Evolutionary conservation across 129 eudicot genomes (phyloP).

Genomic region (Chrysanthemum lavandulifolium): DNA sequence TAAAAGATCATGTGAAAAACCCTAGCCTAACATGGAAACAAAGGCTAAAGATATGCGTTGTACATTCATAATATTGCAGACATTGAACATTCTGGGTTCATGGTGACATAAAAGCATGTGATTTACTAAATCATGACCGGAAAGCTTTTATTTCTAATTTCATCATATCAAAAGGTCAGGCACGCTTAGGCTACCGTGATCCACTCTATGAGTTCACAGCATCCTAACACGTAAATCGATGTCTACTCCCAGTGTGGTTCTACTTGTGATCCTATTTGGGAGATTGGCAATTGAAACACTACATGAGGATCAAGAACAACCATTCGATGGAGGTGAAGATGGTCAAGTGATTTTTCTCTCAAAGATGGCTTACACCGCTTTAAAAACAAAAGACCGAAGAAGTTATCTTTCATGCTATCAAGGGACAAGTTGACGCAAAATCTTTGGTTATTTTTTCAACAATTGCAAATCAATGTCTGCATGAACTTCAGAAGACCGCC

Average conservation of each 20-base stretch:
- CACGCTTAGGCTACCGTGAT: constrained; percentile 29
- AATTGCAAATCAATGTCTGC: constrained; percentile 19
- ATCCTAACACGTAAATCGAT: constrained; percentile 27
- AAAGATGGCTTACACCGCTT: constrained; percentile 23
- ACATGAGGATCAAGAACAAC: background rate
- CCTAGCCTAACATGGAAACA: constrained; percentile 25
- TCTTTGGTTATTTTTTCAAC: constrained; percentile 16
- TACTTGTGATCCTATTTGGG: constrained; percentile 20
- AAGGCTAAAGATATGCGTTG: constrained; percentile 15
- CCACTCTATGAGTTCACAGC: constrained; percentile 15
- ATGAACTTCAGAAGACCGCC: constrained; percentile 23
- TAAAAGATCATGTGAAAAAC: constrained; percentile 21
- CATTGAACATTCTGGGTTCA: constrained; percentile 14
- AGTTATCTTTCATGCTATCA: constrained; percentile 20
- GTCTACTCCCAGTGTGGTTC: constrained; percentile 30
- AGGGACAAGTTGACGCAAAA: constrained; percentile 15
- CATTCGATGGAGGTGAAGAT: constrained; percentile 1
- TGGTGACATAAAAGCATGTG: constrained; percentile 19
- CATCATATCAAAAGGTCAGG: constrained; percentile 32
- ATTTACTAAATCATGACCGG: constrained; percentile 17
- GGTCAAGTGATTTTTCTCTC: constrained; percentile 24
- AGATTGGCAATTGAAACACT: constrained; percentile 28
- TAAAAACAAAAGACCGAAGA: constrained; percentile 12
- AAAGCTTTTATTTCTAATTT: constrained; percentile 31
- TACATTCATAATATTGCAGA: constrained; percentile 23